A percentile compares a stretch with the other conserved stretches of the same genome.
These are phyloP conservation scores for Taphrina pruni DNA, from an alignment of 1,139 yeast species.

Conservation along the genomic window DNA sequence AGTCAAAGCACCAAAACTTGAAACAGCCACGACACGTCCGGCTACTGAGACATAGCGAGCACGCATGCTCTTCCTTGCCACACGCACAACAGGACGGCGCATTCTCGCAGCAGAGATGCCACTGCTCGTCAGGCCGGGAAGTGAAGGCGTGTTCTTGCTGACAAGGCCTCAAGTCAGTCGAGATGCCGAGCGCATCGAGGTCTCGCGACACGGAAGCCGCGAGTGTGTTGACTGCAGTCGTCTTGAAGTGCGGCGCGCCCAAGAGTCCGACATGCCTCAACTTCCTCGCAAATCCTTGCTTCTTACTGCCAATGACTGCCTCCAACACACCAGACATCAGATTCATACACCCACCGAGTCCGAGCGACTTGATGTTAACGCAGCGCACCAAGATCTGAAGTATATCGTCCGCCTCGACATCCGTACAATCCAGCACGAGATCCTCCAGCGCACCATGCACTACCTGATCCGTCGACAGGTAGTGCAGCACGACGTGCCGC, in stretches of 20 bases:
- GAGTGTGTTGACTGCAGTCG: constrained; percentile 7
- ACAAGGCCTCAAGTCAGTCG: constrained; percentile 25
- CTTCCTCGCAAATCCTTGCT: constrained; percentile 8
- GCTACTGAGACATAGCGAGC: constrained; percentile 13
- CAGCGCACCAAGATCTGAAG: constrained; percentile 7
- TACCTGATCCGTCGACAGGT: background rate
- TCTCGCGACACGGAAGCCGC: constrained; percentile 8
- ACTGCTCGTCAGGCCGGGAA: constrained; percentile 4
- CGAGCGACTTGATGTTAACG: constrained; percentile 1
- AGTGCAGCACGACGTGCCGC: constrained; percentile 18
- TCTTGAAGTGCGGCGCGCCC: constrained; percentile 26
- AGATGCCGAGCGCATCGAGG: background rate
- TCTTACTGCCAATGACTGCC: background rate
- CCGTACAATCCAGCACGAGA: constrained; percentile 17
- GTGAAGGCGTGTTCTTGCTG: constrained; percentile 21
- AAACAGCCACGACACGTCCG: constrained; percentile 26
- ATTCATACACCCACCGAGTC: constrained; percentile 17
- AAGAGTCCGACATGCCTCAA: constrained; percentile 13
- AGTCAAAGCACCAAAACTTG: constrained; percentile 26
- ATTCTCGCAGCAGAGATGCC: constrained; percentile 18
- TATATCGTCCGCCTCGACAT: constrained; percentile 4
- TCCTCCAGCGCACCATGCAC: constrained; percentile 22
- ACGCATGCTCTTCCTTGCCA: background rate
- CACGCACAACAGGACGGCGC: constrained; percentile 11
- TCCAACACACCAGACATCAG: constrained; percentile 13